A percentile compares a stretch with the other conserved stretches of the same genome.
Conservation (phyloP, 805 yeast species). For the Saturnispora halmiae region DNA sequence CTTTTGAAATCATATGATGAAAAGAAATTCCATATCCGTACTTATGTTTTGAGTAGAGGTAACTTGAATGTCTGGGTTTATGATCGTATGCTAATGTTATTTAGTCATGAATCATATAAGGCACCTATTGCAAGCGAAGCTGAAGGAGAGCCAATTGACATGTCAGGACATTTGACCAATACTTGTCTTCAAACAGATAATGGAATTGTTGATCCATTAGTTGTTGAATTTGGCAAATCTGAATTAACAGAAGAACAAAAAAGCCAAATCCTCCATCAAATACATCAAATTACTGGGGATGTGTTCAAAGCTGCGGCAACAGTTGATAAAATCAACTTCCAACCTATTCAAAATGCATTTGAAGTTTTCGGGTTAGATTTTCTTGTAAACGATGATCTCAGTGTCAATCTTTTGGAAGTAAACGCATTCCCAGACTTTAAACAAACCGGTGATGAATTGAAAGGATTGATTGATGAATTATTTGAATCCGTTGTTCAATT, state of each 20-base stretch:
- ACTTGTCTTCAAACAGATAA: constrained; percentile 67
- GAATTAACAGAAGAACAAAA: constrained; percentile 30
- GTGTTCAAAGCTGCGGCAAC: constrained; percentile 71
- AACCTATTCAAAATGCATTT: constrained; percentile 68
- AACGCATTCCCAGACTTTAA: constrained; percentile 95
- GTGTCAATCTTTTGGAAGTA: constrained; percentile 67
- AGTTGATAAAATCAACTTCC: constrained; percentile 78
- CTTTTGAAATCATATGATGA: constrained; percentile 48
- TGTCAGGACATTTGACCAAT: constrained; percentile 82
- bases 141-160: constrained; percentile 30
- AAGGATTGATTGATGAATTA: constrained; percentile 53
- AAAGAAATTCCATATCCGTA: constrained; percentile 82
- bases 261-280: constrained; percentile 39
- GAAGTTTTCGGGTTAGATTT: constrained; percentile 90
- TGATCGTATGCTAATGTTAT: constrained; percentile 69
- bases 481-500: constrained; percentile 34
- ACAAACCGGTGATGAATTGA: constrained; percentile 80
- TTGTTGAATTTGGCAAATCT: constrained; percentile 51
- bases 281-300: constrained; percentile 57
- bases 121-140: constrained; percentile 26
- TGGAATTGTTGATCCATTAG: constrained; percentile 33
- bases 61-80: constrained; percentile 72
- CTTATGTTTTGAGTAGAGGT: constrained; percentile 71
- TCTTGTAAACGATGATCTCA: constrained; percentile 47
- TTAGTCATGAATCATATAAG: constrained; percentile 51